These are phyloP conservation scores for Aspergillus bridgeri DNA, from an alignment of 495 filamentous ascomycete species.

Conservation along the genomic window DNA sequence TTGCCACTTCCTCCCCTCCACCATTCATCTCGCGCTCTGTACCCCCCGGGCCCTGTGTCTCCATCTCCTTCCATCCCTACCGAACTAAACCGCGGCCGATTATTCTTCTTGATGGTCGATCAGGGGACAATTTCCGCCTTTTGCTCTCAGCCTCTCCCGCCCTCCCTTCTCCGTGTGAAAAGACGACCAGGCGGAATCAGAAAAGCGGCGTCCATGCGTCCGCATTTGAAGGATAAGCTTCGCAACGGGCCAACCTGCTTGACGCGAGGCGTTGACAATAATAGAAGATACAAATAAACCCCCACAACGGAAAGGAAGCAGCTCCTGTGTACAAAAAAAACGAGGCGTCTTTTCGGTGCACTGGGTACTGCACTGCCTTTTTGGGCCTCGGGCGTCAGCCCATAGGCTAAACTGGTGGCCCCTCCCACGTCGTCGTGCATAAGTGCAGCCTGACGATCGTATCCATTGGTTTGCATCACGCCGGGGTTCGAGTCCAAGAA, in stretches of 20 bases:
- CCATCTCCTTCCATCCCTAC: neutral
- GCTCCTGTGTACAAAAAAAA: neutral
- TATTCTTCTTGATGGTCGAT: neutral
- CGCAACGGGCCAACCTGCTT: slow-evolving; percentile 13
- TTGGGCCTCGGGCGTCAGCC: slow-evolving; percentile 28
- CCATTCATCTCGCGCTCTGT: slow-evolving; percentile 11
- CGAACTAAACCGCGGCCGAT: neutral
- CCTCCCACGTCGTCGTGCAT: slow-evolving; percentile 34
- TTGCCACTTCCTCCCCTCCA: slow-evolving; percentile 21
- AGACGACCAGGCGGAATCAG: neutral
- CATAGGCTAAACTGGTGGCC: slow-evolving; percentile 25
- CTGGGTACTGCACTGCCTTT: slow-evolving; percentile 19
- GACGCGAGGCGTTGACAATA: neutral
- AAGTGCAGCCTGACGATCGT: slow-evolving; percentile 39
- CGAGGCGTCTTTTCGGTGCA: slow-evolving; percentile 3
- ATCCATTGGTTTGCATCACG: slow-evolving; percentile 17
- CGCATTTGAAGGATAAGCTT: slow-evolving; percentile 11
- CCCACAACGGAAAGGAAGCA: neutral
- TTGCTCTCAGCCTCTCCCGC: neutral
- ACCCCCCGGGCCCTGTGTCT: neutral
- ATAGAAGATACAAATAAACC: too few relatives aligned
- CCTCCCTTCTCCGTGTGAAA: neutral
- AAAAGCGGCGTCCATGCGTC: slow-evolving; percentile 8
- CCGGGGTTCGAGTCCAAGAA: slow-evolving; percentile 12
- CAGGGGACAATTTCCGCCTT: neutral